Evolutionary conservation across 495 filamentous ascomycete genomes (phyloP).

Genomic region (Penicillium roqueforti): DNA sequence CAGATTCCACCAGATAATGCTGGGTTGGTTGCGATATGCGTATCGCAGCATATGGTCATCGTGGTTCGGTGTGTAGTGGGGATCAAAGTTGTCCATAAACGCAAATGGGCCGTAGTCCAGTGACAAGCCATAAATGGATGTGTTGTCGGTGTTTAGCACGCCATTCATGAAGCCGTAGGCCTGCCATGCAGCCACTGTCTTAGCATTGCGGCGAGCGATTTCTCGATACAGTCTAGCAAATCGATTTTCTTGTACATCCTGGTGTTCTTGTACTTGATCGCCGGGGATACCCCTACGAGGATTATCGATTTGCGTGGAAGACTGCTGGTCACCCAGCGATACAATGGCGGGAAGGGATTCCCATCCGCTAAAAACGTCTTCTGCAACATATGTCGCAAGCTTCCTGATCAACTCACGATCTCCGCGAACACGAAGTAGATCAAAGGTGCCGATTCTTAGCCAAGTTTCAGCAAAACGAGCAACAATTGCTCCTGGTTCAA

Average conservation of each 20-base stretch:
- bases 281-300: slow-evolving; percentile 48
- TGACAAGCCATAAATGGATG: slow-evolving; percentile 78
- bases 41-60: slow-evolving; percentile 87
- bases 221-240: slow-evolving; percentile 85
- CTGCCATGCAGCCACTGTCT: slow-evolving; percentile 91
- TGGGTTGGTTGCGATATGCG: slow-evolving; percentile 88
- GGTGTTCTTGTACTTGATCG: slow-evolving; percentile 57
- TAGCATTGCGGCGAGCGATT: slow-evolving; percentile 78
- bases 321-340: slow-evolving; percentile 24
- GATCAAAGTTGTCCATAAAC: slow-evolving; percentile 94
- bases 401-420: slow-evolving; percentile 69
- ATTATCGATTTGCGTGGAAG: slow-evolving; percentile 39
- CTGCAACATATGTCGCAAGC: slow-evolving; percentile 75
- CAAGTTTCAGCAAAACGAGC: slow-evolving; percentile 85
- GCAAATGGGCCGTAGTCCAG: slow-evolving; percentile 96
- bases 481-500: slow-evolving; percentile 94
- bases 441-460: slow-evolving; percentile 93
- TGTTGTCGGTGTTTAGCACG: slow-evolving; percentile 95
- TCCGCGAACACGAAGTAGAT: slow-evolving; percentile 74
- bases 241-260: slow-evolving; percentile 70
- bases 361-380: slow-evolving; percentile 85
- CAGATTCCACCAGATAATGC: slow-evolving; percentile 98
- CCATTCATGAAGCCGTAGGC: slow-evolving; percentile 98
- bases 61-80: slow-evolving; percentile 92
- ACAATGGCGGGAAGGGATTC: slow-evolving; percentile 62